A percentile compares a stretch with the other conserved stretches of the same genome.
phyloP scores from a whole-genome alignment of 1,284 basidiomycete species.

The Singerocomus rubriflavus region DNA sequence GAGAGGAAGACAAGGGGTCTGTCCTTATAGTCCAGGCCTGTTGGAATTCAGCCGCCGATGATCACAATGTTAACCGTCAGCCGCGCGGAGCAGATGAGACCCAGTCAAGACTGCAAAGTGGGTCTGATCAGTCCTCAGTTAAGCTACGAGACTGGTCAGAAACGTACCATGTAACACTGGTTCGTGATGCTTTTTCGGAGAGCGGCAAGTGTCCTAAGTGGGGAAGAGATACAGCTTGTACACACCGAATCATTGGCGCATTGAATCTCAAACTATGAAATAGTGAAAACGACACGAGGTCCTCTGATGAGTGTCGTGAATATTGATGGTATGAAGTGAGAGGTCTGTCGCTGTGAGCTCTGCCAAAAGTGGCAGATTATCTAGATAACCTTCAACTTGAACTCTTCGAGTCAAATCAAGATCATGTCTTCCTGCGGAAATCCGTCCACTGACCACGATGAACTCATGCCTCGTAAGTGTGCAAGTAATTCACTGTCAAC shows the following conservation, averaged over 20 bases:
- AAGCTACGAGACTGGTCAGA: not conserved
- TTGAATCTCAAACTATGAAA: not conserved
- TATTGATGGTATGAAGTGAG: too few species aligned
- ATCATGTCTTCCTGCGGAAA: conserved; percentile 54
- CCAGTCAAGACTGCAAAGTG: conserved; percentile 1
- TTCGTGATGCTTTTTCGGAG: not conserved
- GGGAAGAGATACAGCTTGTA: not conserved
- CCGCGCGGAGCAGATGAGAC: conserved; percentile 5
- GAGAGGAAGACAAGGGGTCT: not conserved
- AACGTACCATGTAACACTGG: conserved; percentile 2
- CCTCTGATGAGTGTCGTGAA: not conserved
- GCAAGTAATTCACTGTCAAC: not conserved
- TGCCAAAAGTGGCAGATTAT: conserved; percentile 11
- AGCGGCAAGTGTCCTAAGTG: not conserved
- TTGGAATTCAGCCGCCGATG: conserved; percentile 12
- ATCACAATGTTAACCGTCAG: conserved; percentile 15
- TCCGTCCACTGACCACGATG: conserved; percentile 52
- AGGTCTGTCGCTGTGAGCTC: too few species aligned
- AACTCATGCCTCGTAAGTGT: conserved; percentile 60
- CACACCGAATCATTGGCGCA: not conserved
- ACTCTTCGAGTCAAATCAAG: not conserved
- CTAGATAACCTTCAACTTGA: conserved; percentile 1
- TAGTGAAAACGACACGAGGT: not conserved
- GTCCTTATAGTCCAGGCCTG: conserved; percentile 10
- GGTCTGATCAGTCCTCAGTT: not conserved